Evolutionary conservation across 2,329 filamentous ascomycete species (phyloP), one percentile per base, ranked within the genome.

Genomic region (Rutstroemia sp.): DNA sequence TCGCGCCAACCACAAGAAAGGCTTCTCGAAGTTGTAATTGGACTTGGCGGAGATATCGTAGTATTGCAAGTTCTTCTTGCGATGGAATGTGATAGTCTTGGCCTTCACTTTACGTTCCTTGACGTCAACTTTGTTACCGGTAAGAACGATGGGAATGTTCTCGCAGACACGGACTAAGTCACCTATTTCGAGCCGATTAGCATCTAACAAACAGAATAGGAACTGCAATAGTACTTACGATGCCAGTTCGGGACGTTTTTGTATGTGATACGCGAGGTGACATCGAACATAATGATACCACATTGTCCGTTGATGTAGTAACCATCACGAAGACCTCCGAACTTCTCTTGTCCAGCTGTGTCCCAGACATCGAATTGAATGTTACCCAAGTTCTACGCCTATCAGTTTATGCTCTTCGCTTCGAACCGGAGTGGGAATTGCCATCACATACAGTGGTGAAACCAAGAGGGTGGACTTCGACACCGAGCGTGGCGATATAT

Each of bases 161-260:
- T 99, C 92, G 81, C 92, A 97, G 71, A 99, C 92, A 77, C 92
- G 94, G 78, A 96, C 92, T 70, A 99, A 86, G 72, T 99, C 94
- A 81, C 92, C 91, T 96, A 62, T 34, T 34, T 51, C 9, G 16
- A 16, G 37, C 5, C 8, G 18, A 46, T 68, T 45, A 66, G 59
- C 54, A 57, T 49, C 16, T n/a, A n/a, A 45, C 14, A 44, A 37
- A 21, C 19, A 46, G 14, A 41, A 16, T 21, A 37, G 10, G 19
- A 10, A 37, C 19, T 14, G n/a, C 12, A 19, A 37, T 8, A 19
- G 18, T 59, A 85, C 90, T 74, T 86, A 96, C 94, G 94, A 79
- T 99, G 94, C 94, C 94, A 99, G 88, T 97, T 97, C 79, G 94
- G 94, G 64, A 99, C 94, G 82, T 99, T 99, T 88, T 99, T 99